Evolutionary conservation across 2,329 filamentous ascomycete genomes (phyloP).

Genomic region (Paraconiothyrium sp.): DNA sequence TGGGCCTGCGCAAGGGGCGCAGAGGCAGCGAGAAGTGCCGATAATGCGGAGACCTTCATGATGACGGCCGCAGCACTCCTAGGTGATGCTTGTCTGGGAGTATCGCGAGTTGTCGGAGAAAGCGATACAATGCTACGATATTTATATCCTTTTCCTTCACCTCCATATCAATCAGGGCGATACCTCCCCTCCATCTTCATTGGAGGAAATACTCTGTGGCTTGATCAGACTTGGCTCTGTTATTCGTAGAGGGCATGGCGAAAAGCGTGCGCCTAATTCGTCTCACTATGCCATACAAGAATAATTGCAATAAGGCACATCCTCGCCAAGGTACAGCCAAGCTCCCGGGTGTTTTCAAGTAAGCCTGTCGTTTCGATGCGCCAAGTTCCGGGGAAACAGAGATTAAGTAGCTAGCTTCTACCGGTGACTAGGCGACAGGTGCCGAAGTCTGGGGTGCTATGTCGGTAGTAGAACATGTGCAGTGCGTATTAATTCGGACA

Average conservation of each 20-base stretch:
- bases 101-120: neutral
- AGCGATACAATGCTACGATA: neutral
- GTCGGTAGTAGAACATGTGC: neutral
- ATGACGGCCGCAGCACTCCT: constrained; percentile 13
- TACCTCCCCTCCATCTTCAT: neutral
- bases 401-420: constrained; percentile 7
- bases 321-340: constrained; percentile 8
- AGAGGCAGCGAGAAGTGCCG: constrained; percentile 36
- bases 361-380: constrained; percentile 3
- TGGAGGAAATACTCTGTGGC: constrained; percentile 10
- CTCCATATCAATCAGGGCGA: neutral
- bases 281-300: neutral
- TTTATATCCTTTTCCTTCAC: constrained; percentile 3
- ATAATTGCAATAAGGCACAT: constrained; percentile 1
- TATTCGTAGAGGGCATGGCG: neutral
- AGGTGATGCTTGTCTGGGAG: neutral
- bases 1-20: constrained; percentile 40
- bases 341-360: neutral
- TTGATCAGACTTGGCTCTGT: constrained; percentile 1
- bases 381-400: constrained; percentile 11
- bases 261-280: neutral
- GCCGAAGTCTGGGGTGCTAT: neutral
- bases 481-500: constrained; percentile 6
- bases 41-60: constrained; percentile 43
- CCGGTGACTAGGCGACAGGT: constrained; percentile 9